Base-by-base conservation (phyloP, 805 yeast genomes). In the Candida coquimbonensis region DNA sequence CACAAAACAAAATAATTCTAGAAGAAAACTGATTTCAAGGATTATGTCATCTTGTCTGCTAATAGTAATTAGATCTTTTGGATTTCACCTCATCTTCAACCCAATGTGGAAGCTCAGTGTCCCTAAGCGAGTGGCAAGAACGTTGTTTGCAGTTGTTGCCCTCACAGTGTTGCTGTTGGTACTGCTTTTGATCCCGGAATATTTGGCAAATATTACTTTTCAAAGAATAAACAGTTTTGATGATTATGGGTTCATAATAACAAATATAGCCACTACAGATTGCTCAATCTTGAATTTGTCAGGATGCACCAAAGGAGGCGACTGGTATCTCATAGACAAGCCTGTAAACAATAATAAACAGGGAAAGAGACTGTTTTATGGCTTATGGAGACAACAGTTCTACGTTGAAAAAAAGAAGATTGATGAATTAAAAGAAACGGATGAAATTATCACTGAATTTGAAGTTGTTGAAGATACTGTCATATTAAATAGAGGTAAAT, bases 401-500 rank as follows among this genome's bases (percentile, higher is more conserved):
- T 52, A 43, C 24, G 51, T 51, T 5, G 35, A 47, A 21, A 52
- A 47, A 38, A 39, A 33, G 25, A 36, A 16, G 8, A 33, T 47
- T 2, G 17, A 34, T 1, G 33, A 45, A 1, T n/a, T 49, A 8
- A 39, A 34, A 2, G 16, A 21, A 4, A 12, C 26, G 7, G 53
- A 49, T 9, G 14, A 31, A 12, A 54, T 46, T 3, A 13, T 52
- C 5, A 27, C 26, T 8, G 27, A 19, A 24, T 12, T 42, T 8
- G 26, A 38, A 13, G 21, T 17, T 9, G 13, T 11, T 7, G 40
- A 41, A 5, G 26, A 9, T 13, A 46, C 26, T 24, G 68, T 80
- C 1, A 61, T 83, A 7, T 74, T 80, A 8, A 86, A 74, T n/a
- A 55, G 86, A 8, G 86, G 83, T 12, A 36, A 36, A 29, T 53